A percentile compares a stretch with the other conserved stretches of the same genome.
phyloP scores from a whole-genome alignment of 495 filamentous ascomycete species.

The Penicillium lividum region DNA sequence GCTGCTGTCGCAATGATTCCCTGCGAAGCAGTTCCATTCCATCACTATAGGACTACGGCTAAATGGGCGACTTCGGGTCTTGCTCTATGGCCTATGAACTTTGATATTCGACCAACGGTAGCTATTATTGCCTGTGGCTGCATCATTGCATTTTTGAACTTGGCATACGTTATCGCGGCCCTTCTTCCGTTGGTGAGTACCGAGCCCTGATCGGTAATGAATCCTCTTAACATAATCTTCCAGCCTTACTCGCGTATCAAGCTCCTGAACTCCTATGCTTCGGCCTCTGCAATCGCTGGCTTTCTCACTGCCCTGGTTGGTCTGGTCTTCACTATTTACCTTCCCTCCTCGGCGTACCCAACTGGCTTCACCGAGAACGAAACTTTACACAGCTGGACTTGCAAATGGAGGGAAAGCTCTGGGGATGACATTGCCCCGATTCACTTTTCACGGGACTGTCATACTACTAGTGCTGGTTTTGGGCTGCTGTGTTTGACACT shows the following conservation, averaged over 20 bases:
- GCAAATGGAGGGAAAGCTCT: conserved; percentile 43
- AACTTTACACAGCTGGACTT: conserved; percentile 54
- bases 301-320: conserved; percentile 45
- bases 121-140: conserved; percentile 47
- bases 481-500: conserved; percentile 43
- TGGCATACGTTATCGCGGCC: conserved; percentile 43
- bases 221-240: not conserved
- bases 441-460: conserved; percentile 48
- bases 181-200: conserved; percentile 47
- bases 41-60: conserved; percentile 41
- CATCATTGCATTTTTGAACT: conserved; percentile 38
- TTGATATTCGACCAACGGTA: conserved; percentile 49
- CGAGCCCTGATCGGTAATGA: not conserved
- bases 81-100: conserved; percentile 51
- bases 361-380: conserved; percentile 40
- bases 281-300: conserved; percentile 33
- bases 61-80: conserved; percentile 39
- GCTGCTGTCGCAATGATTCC: conserved; percentile 41
- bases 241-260: conserved; percentile 41
- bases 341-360: conserved; percentile 40
- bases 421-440: conserved; percentile 22
- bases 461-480: conserved; percentile 40
- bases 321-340: conserved; percentile 45
- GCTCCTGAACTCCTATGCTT: conserved; percentile 41
- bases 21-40: conserved; percentile 44